Base-by-base conservation (phyloP, 2,329 filamentous ascomycete genomes). In the Rhinocladiella similis region DNA sequence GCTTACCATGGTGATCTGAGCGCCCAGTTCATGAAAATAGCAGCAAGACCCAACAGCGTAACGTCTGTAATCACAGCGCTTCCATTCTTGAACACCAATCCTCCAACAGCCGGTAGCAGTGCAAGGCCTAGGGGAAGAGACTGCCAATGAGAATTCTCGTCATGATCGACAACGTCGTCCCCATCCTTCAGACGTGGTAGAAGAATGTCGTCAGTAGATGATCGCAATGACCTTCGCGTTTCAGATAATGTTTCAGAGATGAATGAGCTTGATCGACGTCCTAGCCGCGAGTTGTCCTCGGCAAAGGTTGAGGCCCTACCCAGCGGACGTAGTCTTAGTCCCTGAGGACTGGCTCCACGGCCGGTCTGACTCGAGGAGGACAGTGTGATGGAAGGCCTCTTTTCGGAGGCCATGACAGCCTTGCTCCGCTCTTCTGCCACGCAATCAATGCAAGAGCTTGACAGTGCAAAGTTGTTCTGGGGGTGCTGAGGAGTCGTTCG, bases 1-100 rank as follows among this genome's bases (percentile, higher is more conserved):
- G 65, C 82, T 69, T 77, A 92, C 92, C 93, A 97, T 65, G 93
- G 93, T 63, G 94, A 79, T 54, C 90, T 87, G 42, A 97, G 88
- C 47, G 90, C 92, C 90, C 91, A 97, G 70, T 96, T 92, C 60
- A 97, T 77, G 67, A 97, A 95, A 43, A 97, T 82, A 3, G 88
- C 90, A 1, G 90, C 89, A 59, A 97, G 73, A 2, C 83, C 85
- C 29, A 97, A 75, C 33, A 97, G 78, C 65, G 94, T 87, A 25
- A 96, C 74, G 72, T 97, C 93, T 0, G 91, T 96, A 53, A 92
- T 84, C 59, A 97, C 81, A 1, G 87, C 83, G 65, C 87, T 88
- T 12, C 93, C 93, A 74, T 96, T 89, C 59, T 89, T 83, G 70
- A 96, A 95, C 54, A 97, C 77, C 47, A 95, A 74, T 0, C 92